Base-by-base conservation (phyloP, 768 basidiomycete genomes). In the Nidula microcarpa region DNA sequence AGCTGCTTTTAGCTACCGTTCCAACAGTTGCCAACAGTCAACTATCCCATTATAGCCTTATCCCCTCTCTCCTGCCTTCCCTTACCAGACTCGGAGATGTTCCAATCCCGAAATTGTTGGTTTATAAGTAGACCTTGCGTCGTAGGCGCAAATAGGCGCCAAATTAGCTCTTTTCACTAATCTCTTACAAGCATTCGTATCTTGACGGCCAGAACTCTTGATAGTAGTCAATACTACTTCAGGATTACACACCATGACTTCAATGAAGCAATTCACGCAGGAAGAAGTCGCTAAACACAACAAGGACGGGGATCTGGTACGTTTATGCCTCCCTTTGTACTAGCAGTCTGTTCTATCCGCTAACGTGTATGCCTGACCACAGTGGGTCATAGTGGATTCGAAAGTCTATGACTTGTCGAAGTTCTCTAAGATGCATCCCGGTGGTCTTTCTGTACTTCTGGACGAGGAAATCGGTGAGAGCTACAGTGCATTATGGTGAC, bases 391-490 rank as follows among this genome's bases (percentile, higher is more conserved):
- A 54, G 79, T 94, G 43, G 70, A 72, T 50, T 63, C 69, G 43
- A 87, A 84, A 66, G 90, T 93, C 33, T 93, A 85, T 64, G 86
- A 94, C 65, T 71, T 97, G 23, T 84, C 86, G 50, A 85, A 82
- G 62, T 96, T 97, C 70, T 81, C 80, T 50, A 76, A 74, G 47
- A 73, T 94, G 58, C 94, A 97, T 62, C 94, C 92, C 0, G 94
- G 94, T 47, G 94, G 94, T 9, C 64, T 76, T 0, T 78, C 82
- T 2, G 91, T 93, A 35, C 76, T 97, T n/a, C 67, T 85, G n/a
- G 85, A 90, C 60, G 69, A 75, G 4, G 87, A 89, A 59, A 80
- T 95, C 47, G 90, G 90, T 86, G 53, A 53, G 86, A 30, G 23
- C 23, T 30, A 30, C 23, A 30, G 23, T 30, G 23, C 23, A 49